These are phyloP conservation scores for Candida mattraensis DNA, from an alignment of 805 yeast species.

Conservation along the genomic window DNA sequence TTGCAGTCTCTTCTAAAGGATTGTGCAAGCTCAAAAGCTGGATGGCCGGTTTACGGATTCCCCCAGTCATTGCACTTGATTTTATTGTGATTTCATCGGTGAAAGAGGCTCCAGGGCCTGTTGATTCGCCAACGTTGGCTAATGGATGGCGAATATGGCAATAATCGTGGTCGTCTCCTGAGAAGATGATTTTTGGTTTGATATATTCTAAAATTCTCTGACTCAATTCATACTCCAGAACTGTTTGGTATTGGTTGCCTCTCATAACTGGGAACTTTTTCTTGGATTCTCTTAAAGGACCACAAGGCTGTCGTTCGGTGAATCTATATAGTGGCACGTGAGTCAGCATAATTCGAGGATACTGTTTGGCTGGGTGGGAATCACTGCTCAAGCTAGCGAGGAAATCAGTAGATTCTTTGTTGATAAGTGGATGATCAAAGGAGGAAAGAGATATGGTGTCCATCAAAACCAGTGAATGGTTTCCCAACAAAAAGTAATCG, in stretches of 20 bases:
- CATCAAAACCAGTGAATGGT: conserved; percentile 70
- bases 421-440: conserved; percentile 42
- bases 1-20: conserved; percentile 17
- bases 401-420: conserved; percentile 50
- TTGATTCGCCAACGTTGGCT: conserved; percentile 2
- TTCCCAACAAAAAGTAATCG: conserved; percentile 52
- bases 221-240: conserved; percentile 59
- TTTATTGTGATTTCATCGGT: conserved; percentile 77
- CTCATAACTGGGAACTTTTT: conserved; percentile 62
- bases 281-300: conserved; percentile 68
- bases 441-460: conserved; percentile 82
- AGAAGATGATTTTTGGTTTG: conserved; percentile 69
- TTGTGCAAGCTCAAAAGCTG: conserved; percentile 69
- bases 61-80: conserved; percentile 91
- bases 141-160: conserved; percentile 69
- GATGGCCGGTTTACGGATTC: conserved; percentile 80
- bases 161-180: conserved; percentile 97
- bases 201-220: conserved; percentile 55
- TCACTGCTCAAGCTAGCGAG: conserved; percentile 38
- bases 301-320: conserved; percentile 59
- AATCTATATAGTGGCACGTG: conserved; percentile 88
- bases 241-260: conserved; percentile 90
- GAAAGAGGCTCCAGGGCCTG: conserved; percentile 11
- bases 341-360: conserved; percentile 70
- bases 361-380: conserved; percentile 26